Percentiles rank a stretch among this genome's conserved stretches.
Conservation (phyloP, 768 basidiomycete genomes). For the Hypsizygus marmoreus region DNA sequence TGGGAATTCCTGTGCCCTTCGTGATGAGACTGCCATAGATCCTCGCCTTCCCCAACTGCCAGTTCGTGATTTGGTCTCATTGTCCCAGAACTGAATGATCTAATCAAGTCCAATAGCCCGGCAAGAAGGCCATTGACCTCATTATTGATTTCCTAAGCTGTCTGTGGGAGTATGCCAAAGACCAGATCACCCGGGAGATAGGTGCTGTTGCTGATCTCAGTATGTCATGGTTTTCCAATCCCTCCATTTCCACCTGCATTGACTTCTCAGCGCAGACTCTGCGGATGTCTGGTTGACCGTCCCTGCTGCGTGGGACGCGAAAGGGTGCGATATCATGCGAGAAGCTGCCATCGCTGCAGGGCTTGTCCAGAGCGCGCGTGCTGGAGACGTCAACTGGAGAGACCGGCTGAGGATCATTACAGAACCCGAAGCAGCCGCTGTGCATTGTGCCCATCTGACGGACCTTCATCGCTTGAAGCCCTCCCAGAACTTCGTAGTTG, state of each 20-base stretch:
- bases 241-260: constrained; percentile 8
- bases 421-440: constrained; percentile 84
- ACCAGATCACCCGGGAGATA: constrained; percentile 85
- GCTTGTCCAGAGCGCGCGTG: constrained; percentile 69
- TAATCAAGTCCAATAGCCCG: constrained; percentile 45
- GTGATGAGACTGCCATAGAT: constrained; percentile 71
- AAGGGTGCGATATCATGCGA: constrained; percentile 83
- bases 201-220: constrained; percentile 85
- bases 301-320: constrained; percentile 90
- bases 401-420: constrained; percentile 85
- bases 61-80: constrained; percentile 43
- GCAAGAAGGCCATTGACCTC: constrained; percentile 75
- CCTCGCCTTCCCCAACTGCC: constrained; percentile 79
- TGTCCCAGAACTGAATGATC: constrained; percentile 11
- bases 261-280: constrained; percentile 49
- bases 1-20: too few species aligned
- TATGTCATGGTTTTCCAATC: constrained; percentile 35
- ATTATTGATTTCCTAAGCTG: constrained; percentile 83
- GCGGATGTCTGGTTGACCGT: constrained; percentile 88
- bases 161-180: constrained; percentile 86
- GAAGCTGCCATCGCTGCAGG: constrained; percentile 82
- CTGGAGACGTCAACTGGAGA: constrained; percentile 75
- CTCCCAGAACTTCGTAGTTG: constrained; percentile 88
- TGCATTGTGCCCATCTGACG: constrained; percentile 83
- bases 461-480: constrained; percentile 77